These are phyloP conservation scores for Plasmodium vinckei DNA, from an alignment of 169 alveolate genomes.

Conservation along the genomic window DNA sequence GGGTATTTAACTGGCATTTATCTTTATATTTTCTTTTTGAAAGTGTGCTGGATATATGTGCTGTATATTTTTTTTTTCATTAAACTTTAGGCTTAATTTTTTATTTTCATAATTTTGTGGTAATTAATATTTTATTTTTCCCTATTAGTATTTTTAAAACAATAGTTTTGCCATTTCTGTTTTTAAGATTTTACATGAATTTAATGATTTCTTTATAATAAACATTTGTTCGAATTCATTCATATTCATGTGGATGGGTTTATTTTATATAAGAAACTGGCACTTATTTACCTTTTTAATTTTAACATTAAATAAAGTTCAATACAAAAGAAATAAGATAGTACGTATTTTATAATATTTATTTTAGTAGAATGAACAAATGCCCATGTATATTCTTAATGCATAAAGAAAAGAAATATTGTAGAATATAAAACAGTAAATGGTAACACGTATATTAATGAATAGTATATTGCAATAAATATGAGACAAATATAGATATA, in stretches of 20 bases:
- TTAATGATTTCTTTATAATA: background rate
- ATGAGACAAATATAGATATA: background rate
- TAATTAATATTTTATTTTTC: conserved; percentile 33
- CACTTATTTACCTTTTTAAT: conserved; percentile 2
- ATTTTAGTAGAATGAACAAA: background rate
- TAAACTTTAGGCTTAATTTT: conserved; percentile 9
- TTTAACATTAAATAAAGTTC: background rate
- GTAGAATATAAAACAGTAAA: background rate
- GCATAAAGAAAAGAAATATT: background rate
- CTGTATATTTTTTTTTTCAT: background rate
- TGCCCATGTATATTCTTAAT: no score
- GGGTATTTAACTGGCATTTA: background rate
- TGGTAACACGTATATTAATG: no score
- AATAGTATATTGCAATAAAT: no score
- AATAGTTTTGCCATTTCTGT: background rate
- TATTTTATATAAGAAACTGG: background rate
- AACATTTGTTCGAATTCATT: background rate
- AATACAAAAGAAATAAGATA: background rate
- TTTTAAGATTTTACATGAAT: background rate
- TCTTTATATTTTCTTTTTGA: conserved; percentile 28
- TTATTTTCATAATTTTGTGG: background rate
- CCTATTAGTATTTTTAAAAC: conserved; percentile 5
- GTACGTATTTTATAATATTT: background rate
- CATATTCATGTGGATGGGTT: background rate
- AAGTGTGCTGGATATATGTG: background rate